These are phyloP conservation scores for Vitis hybrid DNA, from an alignment of 177 flowering plant genomes.

Conservation along the genomic window DNA sequence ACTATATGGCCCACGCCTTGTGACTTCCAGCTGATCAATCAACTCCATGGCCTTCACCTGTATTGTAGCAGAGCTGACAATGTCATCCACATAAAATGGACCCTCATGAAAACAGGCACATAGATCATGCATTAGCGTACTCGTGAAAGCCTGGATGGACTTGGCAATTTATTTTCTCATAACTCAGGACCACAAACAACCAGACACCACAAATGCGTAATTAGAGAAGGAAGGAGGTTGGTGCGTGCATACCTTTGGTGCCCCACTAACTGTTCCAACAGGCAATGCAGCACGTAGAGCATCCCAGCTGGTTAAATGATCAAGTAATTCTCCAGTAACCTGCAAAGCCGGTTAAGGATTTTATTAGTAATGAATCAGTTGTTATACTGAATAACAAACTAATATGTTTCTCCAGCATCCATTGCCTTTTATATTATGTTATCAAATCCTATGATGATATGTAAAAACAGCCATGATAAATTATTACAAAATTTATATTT, in stretches of 20 bases:
- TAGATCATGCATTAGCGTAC: background rate
- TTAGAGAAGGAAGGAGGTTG: background rate
- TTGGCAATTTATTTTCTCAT: background rate
- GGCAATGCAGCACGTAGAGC: constrained; percentile 89
- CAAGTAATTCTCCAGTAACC: constrained; percentile 92
- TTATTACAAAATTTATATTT: constrained; percentile 21
- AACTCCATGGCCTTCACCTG: constrained; percentile 96
- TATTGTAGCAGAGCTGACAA: constrained; percentile 6
- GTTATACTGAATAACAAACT: background rate
- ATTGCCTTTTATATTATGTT: background rate
- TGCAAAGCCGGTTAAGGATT: constrained; percentile 24
- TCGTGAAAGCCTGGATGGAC: background rate
- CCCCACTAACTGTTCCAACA: constrained; percentile 98
- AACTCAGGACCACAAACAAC: background rate
- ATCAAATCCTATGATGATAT: too few relatives aligned
- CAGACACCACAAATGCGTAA: background rate
- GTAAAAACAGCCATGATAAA: too few relatives aligned
- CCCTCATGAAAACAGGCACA: background rate
- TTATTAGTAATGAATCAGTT: background rate
- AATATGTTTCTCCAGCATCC: background rate
- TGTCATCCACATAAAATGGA: background rate
- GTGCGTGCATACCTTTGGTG: constrained; percentile 74
- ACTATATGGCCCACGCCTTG: constrained; percentile 83
- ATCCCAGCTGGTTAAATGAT: constrained; percentile 86
- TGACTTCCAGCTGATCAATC: constrained; percentile 79